Percentiles rank a stretch among this genome's conserved stretches.
Evolutionary conservation across 352 stramenopile species (phyloP).

Genomic region (Globisporangium lucens): DNA sequence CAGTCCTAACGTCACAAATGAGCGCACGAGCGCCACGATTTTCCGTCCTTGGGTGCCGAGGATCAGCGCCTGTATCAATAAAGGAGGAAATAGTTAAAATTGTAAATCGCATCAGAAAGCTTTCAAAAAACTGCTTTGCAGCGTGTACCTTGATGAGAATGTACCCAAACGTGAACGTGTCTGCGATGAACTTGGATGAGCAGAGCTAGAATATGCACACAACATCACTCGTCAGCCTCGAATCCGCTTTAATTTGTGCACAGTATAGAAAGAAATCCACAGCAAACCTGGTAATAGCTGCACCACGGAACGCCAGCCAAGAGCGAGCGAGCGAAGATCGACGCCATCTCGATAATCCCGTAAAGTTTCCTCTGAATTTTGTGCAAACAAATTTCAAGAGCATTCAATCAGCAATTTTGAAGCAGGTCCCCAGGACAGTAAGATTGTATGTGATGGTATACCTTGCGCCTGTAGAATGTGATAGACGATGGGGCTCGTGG

Average conservation of each 20-base stretch:
- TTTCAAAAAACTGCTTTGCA: not conserved
- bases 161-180: slow-evolving; percentile 75
- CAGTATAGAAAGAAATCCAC: not conserved
- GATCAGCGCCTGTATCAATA: slow-evolving; percentile 39
- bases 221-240: not conserved
- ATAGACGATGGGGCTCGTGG: slow-evolving; percentile 31
- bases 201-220: slow-evolving; percentile 29
- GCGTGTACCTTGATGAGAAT: slow-evolving; percentile 66
- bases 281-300: slow-evolving; percentile 60
- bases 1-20: slow-evolving; percentile 56
- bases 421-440: not conserved
- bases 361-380: slow-evolving; percentile 52
- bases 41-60: slow-evolving; percentile 48
- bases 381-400: not conserved
- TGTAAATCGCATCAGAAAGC: too few species aligned
- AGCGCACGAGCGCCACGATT: slow-evolving; percentile 48
- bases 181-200: slow-evolving; percentile 66
- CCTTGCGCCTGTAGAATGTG: slow-evolving; percentile 72
- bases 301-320: slow-evolving; percentile 68
- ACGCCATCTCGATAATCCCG: slow-evolving; percentile 69
- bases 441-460: slow-evolving; percentile 19
- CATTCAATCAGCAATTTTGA: not conserved
- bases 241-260: not conserved
- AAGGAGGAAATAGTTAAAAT: not conserved
- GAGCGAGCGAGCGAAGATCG: slow-evolving; percentile 62